Evolutionary conservation across 176 grass and related monocot species (phyloP).

Genomic region (Triticum monococcum): DNA sequence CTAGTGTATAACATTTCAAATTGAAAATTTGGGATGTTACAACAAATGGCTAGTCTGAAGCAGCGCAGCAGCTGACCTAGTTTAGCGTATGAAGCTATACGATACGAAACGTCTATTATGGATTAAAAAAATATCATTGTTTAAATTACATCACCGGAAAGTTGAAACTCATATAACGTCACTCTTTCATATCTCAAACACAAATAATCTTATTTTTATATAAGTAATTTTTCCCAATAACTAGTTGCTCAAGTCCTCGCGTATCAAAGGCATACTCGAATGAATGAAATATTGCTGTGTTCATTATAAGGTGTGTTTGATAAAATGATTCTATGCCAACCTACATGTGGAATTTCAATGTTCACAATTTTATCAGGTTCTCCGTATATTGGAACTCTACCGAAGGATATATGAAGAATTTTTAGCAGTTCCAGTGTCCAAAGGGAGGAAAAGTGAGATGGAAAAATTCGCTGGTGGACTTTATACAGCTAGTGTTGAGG

Average conservation of each 20-base stretch:
- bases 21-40: too few species aligned
- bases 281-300: background rate
- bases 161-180: background rate
- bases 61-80: background rate
- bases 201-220: background rate
- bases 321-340: background rate
- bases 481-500: conserved; percentile 93
- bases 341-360: background rate
- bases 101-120: background rate
- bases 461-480: conserved; percentile 93
- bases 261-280: background rate
- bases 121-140: background rate
- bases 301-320: background rate
- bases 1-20: too few species aligned
- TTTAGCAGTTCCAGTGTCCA: conserved; percentile 87
- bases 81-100: background rate
- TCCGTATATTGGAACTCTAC: conserved; percentile 92
- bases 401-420: conserved; percentile 91
- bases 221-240: background rate
- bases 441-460: conserved; percentile 89
- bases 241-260: background rate
- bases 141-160: background rate
- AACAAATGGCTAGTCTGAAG: background rate
- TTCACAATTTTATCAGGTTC: conserved; percentile 54
- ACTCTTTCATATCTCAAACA: background rate